Evolutionary conservation across 305 asterid species (phyloP), one percentile per base, ranked within the genome.

Genomic region (Solanum hybrid): DNA sequence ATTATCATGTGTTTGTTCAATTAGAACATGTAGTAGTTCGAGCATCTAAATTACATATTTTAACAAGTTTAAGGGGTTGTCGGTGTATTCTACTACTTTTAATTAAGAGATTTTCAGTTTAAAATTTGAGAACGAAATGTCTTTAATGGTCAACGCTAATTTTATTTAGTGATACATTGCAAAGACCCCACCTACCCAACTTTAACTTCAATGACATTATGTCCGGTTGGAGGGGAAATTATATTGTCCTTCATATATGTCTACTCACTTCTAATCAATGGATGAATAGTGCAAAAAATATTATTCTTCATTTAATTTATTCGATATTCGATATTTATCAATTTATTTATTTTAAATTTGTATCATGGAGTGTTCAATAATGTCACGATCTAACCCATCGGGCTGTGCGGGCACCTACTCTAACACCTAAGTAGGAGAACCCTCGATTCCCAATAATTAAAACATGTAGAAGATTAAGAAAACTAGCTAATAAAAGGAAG

Each of bases 221-320:
- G 71, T 42, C 11, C 39, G 87, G 71, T 82, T 82, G 87, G 71
- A 28, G 26, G 71, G 87, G 39, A 18, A 42, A 82, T 14, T 28
- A 82, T 42, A 28, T 82, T 42, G 69, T 11, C 37, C 18, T 18
- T 40, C 87, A 16, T 26, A 12, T 13, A 39, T 7, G 86, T 37
- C 34, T n/a, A n/a, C 34, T 37, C 86, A 80, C 86, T 80, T 80
- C 31, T 12, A 7, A n/a, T 37, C 2, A 8, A 35, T 35, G 8
- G 31, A 80, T 37, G 22, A 12, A 79, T 7, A 79, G 8, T 3
- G 51, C 4, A 78, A 78, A 51, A 51, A 51, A 16, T 16, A 8
- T 2, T 5, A 11, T 36, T n/a, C 2, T 75, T 18, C 10, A 3
- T 33, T 34, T 57, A 18, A 9, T 14, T 34, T 8, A 2, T 6